These are phyloP conservation scores for Claviceps africana DNA, from an alignment of 2,329 filamentous ascomycete species.

Conservation along the genomic window DNA sequence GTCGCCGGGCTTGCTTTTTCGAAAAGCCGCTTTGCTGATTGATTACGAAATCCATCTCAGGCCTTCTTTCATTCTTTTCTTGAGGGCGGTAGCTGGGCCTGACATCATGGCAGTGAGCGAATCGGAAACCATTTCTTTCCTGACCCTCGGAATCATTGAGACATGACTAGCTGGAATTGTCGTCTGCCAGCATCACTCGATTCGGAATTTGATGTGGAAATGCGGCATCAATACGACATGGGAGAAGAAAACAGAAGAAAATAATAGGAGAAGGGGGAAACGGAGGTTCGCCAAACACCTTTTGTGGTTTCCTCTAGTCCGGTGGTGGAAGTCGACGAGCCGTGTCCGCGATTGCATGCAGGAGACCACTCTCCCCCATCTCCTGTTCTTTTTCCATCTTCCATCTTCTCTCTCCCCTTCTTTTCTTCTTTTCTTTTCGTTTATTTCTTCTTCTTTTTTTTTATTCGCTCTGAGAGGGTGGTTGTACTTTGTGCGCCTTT, in stretches of 20 bases:
- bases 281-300: background rate
- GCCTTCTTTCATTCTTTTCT: no score
- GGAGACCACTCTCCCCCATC: background rate
- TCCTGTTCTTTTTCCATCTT: background rate
- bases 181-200: background rate
- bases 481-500: no score
- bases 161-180: background rate
- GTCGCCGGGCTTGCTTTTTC: no score
- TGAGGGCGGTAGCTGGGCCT: no score
- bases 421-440: background rate
- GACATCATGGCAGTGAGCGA: background rate
- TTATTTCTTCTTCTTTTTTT: background rate
- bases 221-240: background rate
- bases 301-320: background rate
- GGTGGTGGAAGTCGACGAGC: background rate
- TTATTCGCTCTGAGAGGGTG: no score
- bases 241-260: background rate
- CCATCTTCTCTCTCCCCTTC: background rate
- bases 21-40: no score
- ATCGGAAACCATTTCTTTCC: background rate
- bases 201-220: background rate
- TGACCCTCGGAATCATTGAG: background rate
- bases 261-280: no score
- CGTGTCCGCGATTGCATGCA: background rate
- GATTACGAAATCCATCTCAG: no score